A percentile compares a stretch with the other conserved stretches of the same genome.
phyloP scores from a whole-genome alignment of 1,284 basidiomycete species.

The Meripilus lineatus region DNA sequence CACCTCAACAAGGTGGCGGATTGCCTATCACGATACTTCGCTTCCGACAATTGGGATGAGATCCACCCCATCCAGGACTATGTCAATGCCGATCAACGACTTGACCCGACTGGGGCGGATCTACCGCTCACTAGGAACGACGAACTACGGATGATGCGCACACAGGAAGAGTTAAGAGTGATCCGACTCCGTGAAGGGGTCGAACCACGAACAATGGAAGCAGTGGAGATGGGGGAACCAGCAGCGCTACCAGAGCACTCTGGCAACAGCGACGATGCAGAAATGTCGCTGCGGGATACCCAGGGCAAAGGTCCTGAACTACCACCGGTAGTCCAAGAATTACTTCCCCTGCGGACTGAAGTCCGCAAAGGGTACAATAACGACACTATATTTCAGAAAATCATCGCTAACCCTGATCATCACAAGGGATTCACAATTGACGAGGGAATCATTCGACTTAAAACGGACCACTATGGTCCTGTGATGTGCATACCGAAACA shows the following conservation, averaged over 20 bases:
- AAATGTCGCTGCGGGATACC: not conserved
- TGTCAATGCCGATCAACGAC: constrained; percentile 3
- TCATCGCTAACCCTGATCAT: not conserved
- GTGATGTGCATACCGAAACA: constrained; percentile 21
- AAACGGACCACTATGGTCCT: not conserved
- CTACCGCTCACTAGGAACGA: not conserved
- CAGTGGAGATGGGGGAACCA: not conserved
- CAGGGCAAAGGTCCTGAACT: not conserved
- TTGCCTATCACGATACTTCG: constrained; percentile 17
- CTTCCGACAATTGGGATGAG: constrained; percentile 5
- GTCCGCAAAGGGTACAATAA: not conserved
- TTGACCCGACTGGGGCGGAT: constrained; percentile 4
- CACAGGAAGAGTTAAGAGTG: not conserved
- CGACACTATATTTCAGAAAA: constrained; percentile 4
- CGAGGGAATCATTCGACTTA: not conserved
- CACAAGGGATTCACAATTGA: not conserved
- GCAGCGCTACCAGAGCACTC: not conserved
- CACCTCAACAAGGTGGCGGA: constrained; percentile 25
- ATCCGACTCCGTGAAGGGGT: not conserved
- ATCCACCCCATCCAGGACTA: constrained; percentile 4
- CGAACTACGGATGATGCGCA: not conserved
- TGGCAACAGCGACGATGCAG: not conserved
- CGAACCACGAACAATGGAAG: not conserved
- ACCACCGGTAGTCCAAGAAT: not conserved
- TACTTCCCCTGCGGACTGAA: not conserved